These are phyloP conservation scores for Mycena maculata DNA, from an alignment of 768 basidiomycete genomes.

Conservation along the genomic window DNA sequence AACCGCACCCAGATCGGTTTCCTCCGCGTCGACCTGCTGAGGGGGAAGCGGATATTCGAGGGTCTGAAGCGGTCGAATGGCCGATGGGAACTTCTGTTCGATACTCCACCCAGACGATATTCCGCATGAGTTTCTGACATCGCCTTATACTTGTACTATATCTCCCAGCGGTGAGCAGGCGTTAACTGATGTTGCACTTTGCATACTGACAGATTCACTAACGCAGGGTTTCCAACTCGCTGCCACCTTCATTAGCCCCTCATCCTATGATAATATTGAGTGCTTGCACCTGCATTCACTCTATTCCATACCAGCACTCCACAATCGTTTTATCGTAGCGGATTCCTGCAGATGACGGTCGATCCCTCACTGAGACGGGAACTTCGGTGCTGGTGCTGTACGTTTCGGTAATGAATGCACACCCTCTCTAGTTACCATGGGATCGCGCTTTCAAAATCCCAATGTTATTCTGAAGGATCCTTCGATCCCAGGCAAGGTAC, in stretches of 20 bases:
- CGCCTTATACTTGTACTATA: constrained; percentile 16
- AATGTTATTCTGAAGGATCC: background rate
- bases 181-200: background rate
- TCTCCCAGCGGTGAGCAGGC: constrained; percentile 21
- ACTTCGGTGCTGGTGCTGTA: constrained; percentile 1
- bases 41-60: constrained; percentile 64
- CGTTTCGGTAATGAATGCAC: constrained; percentile 13
- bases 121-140: background rate
- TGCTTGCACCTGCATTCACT: constrained; percentile 13
- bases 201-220: constrained; percentile 1
- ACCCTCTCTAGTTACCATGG: constrained; percentile 19
- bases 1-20: constrained; percentile 59
- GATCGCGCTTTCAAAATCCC: background rate
- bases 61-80: constrained; percentile 56
- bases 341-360: constrained; percentile 18
- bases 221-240: constrained; percentile 1
- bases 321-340: constrained; percentile 23
- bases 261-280: constrained; percentile 28
- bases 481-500: background rate
- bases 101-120: constrained; percentile 7
- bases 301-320: constrained; percentile 26
- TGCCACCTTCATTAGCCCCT: constrained; percentile 19
- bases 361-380: constrained; percentile 8
- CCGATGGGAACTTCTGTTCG: constrained; percentile 30
- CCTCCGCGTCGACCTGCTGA: constrained; percentile 66